These are phyloP conservation scores for Sclerotinia nivalis DNA, from an alignment of 2,329 filamentous ascomycete genomes.

Conservation along the genomic window DNA sequence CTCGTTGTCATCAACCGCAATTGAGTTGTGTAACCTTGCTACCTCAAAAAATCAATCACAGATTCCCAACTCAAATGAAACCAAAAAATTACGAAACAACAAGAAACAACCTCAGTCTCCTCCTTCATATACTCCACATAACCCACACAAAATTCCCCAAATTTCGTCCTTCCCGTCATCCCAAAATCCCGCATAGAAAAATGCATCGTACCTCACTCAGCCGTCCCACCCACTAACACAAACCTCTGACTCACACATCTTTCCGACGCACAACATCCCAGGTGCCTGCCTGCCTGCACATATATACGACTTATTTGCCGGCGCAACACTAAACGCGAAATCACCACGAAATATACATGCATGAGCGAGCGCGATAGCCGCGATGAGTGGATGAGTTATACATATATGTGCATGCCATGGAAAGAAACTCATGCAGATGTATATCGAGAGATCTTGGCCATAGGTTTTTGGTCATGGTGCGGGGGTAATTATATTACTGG, in stretches of 20 bases:
- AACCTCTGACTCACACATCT: constrained; percentile 19
- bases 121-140: not conserved
- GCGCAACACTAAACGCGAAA: constrained; percentile 16
- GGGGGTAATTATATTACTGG: too few relatives aligned
- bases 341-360: not conserved
- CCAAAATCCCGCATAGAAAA: not conserved
- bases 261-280: not conserved
- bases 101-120: constrained; percentile 14
- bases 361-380: not conserved
- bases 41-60: not conserved
- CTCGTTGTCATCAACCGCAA: not conserved
- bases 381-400: constrained; percentile 13
- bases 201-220: not conserved
- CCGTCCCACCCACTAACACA: not conserved
- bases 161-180: not conserved
- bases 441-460: too few relatives aligned
- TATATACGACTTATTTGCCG: too few relatives aligned
- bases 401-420: not conserved
- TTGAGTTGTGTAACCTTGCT: not conserved
- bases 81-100: constrained; percentile 1
- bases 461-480: too few relatives aligned
- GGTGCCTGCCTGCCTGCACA: not conserved
- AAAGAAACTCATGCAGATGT: too few relatives aligned
- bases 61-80: not conserved
- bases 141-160: not conserved